Evolutionary conservation across 139 green algal genomes (phyloP), one percentile per base, ranked within the genome.

Genomic region (Chlamydomonas urium): DNA sequence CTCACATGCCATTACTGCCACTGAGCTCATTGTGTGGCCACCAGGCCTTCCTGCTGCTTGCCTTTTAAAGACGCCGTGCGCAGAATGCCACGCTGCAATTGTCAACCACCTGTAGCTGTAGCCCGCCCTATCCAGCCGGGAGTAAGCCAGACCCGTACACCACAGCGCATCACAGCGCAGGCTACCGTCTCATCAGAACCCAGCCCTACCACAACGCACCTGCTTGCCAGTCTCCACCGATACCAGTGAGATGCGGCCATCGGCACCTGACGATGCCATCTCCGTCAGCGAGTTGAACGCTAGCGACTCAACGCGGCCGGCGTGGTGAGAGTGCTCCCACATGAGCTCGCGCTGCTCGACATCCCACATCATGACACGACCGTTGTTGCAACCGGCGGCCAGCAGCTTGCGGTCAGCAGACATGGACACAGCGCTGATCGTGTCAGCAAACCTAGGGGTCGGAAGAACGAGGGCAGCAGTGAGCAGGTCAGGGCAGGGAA

Each of bases 251-350:
- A 83, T 58, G 2, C 69, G 62, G 2, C 78, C 78, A 60, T 83
- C 78, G 4, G 73, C 73, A 5, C 78, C 78, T 14, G 68, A 53
- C 1, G 65, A 79, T 17, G 70, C 69, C 47, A 77, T 42, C 73
- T 81, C 74, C 1, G 38, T 45, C 42, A 79, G 74, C 1, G 47
- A 69, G 66, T 84, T 84, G 79, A 84, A 84, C 14, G 70, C 74
- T 14, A 79, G 32, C 19, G 61, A 65, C 74, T 84, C 79, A 34
- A 84, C 79, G 28, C 77, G 75, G 0, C 78, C 78, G 23, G 73
- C 76, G 71, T 84, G 79, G 74, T 81, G 74, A 31, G 71, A 74
- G 71, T 81, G 77, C 66, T 84, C 79, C 79, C 79, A 84, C 38
- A 84, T 56, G 47, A 70, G 75, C 59, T 81, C 74, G 1, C 79